Evolutionary conservation across 805 yeast species (phyloP).

Genomic region (Candida tammaniensis): DNA sequence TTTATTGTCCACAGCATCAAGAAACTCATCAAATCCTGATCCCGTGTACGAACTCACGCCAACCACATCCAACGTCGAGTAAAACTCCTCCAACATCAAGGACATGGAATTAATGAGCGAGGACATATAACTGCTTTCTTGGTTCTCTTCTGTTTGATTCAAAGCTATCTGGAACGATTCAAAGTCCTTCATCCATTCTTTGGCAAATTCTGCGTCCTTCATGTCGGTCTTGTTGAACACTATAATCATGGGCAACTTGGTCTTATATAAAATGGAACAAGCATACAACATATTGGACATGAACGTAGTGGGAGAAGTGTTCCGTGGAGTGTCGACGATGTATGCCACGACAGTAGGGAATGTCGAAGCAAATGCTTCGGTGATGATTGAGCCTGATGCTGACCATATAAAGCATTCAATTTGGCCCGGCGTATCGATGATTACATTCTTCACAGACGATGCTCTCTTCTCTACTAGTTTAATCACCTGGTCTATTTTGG

Average conservation of each 20-base stretch:
- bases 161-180: constrained; percentile 85
- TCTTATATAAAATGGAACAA: constrained; percentile 92
- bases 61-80: constrained; percentile 86
- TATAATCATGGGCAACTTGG: constrained; percentile 93
- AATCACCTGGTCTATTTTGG: constrained; percentile 95
- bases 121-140: constrained; percentile 83
- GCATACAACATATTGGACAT: constrained; percentile 99
- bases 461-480: constrained; percentile 77
- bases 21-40: constrained; percentile 87
- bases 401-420: constrained; percentile 98
- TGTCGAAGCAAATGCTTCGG: constrained; percentile 93
- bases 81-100: constrained; percentile 92
- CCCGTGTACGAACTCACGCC: constrained; percentile 95
- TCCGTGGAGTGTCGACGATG: constrained; percentile 94
- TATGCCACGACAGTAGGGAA: constrained; percentile 96
- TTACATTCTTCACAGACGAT: constrained; percentile 57
- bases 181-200: constrained; percentile 97
- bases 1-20: constrained; percentile 80
- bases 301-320: constrained; percentile 91
- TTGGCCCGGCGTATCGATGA: constrained; percentile 98
- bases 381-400: constrained; percentile 93
- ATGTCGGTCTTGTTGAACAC: constrained; percentile 96
- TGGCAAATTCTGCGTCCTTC: constrained; percentile 78
- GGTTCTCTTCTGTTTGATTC: constrained; percentile 61
- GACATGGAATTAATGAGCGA: constrained; percentile 94